Evolutionary conservation across 2,329 filamentous ascomycete species (phyloP), one percentile per base, ranked within the genome.

Genomic region (Botrytis aclada): DNA sequence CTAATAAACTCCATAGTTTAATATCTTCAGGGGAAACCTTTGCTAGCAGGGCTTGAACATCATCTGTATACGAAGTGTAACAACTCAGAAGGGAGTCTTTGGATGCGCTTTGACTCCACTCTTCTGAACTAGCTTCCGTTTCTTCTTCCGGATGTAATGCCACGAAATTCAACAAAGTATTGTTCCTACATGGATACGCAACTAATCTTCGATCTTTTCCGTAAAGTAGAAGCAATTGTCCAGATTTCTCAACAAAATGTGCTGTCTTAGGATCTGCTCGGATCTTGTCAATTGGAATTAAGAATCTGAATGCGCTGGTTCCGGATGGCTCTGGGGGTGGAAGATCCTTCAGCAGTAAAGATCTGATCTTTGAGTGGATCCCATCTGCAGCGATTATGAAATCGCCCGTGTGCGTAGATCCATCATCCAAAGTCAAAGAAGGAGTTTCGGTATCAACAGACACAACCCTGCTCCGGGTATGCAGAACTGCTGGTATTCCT

Each of bases 1-100:
- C 90, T 2, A 90, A 79, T 2, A 92, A 80, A 32, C 84, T 85
- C 89, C 88, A 91, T 1, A 89, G 81, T 71, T 86, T 88, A 39
- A 90, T 77, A 1, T 81, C 82, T 0, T 81, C 77, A 0, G 83
- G 80, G n/a, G 86, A 83, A 0, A 82, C 85, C 75, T 85, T 85
- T 7, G 75, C 76, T 6, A 87, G 75, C 1, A 87, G 74, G 12
- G 82, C 80, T 16, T 80, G 77, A 0, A 87, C 76, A 2, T 78
- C 78, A 0, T 83, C 82, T 60, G 83, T 82, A 72, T 87, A 88
- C 25, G 83, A 81, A 12, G 82, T 47, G 78, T 84, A 83, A 6
- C 81, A 81, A 22, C 82, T 79, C 0, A 84, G 79, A 1, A 86
- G 76, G 8, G 82, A 75, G 1, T 83, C 81, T 16, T 82, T 77